Evolutionary conservation across 176 grass and related monocot genomes (phyloP), one percentile per base, ranked within the genome.

Genomic region (Triticum monococcum): DNA sequence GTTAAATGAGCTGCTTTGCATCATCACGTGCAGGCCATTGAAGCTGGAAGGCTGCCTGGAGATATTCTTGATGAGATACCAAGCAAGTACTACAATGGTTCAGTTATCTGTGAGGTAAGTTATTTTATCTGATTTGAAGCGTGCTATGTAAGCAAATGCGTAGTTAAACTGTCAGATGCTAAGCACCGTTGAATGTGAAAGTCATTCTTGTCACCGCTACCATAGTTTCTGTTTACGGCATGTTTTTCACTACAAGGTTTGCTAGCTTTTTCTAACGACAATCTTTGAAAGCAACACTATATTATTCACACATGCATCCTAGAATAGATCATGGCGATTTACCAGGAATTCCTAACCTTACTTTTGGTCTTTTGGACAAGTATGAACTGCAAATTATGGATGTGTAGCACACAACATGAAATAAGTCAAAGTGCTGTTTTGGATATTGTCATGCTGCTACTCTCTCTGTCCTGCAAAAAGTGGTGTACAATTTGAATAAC

Each of bases 61-160:
- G 92, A 99, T 86, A 64, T 94, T 79, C 90, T 96, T 68, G 97
- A 94, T 84, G 97, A 94, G 75, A 91, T 99, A 91, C 97, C 97
- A 77, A 88, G 92, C 94, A 99, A 99, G 68, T 99, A 92, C 82
- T 88, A 91, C 54, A 82, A 93, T 78, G 97, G 94, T 24, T 90
- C 97, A 46, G 72, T 96, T 85, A 81, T 96, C 35, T 96, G 92
- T 75, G 97, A 99, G 97, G 97, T 94, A 22, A 75, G 89, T 83
- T 86, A 36, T 87, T 79, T 92, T 86, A 68, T 83, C 4, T 83
- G 14, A 40, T 40, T 78, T 38, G 64, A 82, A 62, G 71, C 69
- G 68, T 79, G 40, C n/a, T 87, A 52, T 72, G 11, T 33, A 79
- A 8, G 17, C 26, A 66, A 40, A 41, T 62, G 54, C 8, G n/a